Evolutionary conservation across 2,329 filamentous ascomycete genomes (phyloP).

Genomic region (Aspergillus sergii): DNA sequence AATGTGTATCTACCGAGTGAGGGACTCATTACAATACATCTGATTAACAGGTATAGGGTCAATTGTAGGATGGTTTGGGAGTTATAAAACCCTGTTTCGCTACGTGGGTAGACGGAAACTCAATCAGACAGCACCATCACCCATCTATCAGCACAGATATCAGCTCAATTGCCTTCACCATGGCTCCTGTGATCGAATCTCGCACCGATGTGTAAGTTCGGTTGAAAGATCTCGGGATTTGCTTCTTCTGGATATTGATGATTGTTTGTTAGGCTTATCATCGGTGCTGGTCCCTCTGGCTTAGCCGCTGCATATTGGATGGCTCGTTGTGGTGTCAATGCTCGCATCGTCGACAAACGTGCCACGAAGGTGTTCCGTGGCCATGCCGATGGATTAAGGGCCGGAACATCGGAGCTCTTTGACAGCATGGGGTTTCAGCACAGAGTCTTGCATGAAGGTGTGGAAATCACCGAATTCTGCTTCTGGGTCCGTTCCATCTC

Average conservation of each 20-base stretch:
- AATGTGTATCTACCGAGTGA: not conserved
- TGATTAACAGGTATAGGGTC: not conserved
- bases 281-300: conserved; percentile 55
- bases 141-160: not conserved
- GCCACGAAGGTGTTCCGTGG: conserved; percentile 37
- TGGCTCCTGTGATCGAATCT: conserved; percentile 9
- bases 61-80: not conserved
- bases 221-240: not conserved
- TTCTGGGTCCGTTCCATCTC: conserved; percentile 42
- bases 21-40: not conserved
- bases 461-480: conserved; percentile 67
- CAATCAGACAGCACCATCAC: too few species aligned
- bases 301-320: conserved; percentile 55
- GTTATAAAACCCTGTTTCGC: not conserved
- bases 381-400: conserved; percentile 23
- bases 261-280: conserved; percentile 32
- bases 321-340: conserved; percentile 50
- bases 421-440: conserved; percentile 70
- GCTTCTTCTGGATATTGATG: not conserved
- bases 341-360: conserved; percentile 52
- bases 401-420: conserved; percentile 53
- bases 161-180: not conserved
- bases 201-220: conserved; percentile 14
- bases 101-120: too few species aligned
- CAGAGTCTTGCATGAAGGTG: conserved; percentile 64